Conservation (phyloP, 257 asterid genomes). For the Echites panduratus region DNA sequence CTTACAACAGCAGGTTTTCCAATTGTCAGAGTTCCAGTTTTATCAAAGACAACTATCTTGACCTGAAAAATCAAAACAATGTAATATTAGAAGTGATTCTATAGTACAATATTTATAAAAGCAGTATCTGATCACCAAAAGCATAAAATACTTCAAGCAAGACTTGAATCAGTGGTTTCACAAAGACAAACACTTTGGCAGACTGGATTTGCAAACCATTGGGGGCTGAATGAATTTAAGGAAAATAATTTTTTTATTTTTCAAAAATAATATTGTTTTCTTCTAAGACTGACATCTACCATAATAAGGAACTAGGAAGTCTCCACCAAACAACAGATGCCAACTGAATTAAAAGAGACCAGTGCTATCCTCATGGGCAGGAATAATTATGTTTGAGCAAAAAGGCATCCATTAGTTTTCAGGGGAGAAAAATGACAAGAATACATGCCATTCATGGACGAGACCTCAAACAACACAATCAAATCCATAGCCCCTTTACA, state of each 20-base stretch:
- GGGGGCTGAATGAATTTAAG: neutral
- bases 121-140: neutral
- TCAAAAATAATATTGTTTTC: neutral
- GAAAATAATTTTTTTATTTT: neutral
- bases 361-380: neutral
- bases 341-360: neutral
- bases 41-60: constrained; percentile 76
- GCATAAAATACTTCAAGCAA: neutral
- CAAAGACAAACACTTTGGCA: neutral
- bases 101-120: neutral
- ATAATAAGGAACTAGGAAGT: neutral
- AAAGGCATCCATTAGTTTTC: neutral
- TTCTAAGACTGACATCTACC: neutral
- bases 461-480: neutral
- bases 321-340: neutral
- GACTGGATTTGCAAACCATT: neutral
- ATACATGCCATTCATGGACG: neutral
- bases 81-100: neutral
- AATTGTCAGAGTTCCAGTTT: constrained; percentile 84
- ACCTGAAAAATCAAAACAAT: constrained; percentile 45
- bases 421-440: neutral
- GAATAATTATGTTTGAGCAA: neutral
- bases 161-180: neutral
- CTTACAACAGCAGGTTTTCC: constrained; percentile 93
- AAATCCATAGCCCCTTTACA: neutral